Evolutionary conservation across 768 basidiomycete species (phyloP).

Genomic region (Kwoniella botswanensis): DNA sequence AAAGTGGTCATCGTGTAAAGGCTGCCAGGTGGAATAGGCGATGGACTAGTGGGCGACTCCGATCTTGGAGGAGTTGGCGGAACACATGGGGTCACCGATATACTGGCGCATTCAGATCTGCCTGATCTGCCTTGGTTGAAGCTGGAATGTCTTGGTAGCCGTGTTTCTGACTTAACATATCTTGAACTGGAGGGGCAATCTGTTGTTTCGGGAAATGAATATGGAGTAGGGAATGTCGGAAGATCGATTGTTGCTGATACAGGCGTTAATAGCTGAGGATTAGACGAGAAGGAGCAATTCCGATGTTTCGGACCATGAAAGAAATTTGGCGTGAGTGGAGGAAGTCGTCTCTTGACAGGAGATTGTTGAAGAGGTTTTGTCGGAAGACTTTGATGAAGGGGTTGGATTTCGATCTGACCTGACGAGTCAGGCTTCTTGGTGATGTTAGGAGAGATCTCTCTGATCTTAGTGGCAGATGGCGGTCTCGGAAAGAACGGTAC

Average conservation of each 20-base stretch:
- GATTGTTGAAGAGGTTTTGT: not conserved
- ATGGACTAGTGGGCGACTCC: not conserved
- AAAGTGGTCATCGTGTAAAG: not conserved
- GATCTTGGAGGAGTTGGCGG: conserved; percentile 7
- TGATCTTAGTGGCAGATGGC: not conserved
- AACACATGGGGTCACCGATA: not conserved
- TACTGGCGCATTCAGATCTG: not conserved
- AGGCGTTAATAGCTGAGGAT: not conserved
- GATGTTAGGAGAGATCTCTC: not conserved
- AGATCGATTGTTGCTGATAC: not conserved
- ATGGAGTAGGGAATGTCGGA: not conserved
- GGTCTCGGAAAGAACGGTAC: not conserved
- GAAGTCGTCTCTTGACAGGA: not conserved
- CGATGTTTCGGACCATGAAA: not conserved
- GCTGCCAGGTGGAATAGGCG: too few species aligned
- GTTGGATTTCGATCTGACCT: too few species aligned
- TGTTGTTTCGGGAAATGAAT: not conserved
- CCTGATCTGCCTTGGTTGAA: not conserved
- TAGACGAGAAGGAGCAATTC: not conserved
- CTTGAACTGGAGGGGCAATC: not conserved
- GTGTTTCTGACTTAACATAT: not conserved
- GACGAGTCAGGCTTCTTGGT: not conserved
- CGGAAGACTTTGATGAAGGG: not conserved
- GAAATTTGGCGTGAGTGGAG: not conserved
- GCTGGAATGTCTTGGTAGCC: too few species aligned